Evolutionary conservation across 2,329 filamentous ascomycete species (phyloP).

Genomic region (Paradendryphiella salina): DNA sequence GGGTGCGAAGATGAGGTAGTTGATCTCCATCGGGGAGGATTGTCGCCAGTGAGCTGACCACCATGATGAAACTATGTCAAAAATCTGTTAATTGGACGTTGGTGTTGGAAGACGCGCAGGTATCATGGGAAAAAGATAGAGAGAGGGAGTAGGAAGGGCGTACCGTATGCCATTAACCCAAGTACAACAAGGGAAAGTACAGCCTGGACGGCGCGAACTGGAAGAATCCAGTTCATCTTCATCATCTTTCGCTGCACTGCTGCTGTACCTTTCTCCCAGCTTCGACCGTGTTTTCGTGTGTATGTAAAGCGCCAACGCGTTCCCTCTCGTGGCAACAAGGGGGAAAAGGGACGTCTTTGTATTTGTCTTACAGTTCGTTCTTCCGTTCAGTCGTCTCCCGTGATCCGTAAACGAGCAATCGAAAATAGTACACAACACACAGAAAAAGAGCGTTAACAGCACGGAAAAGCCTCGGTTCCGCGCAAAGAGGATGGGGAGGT

Average conservation of each 20-base stretch:
- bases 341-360: not conserved
- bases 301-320: not conserved
- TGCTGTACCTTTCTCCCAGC: not conserved
- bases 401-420: no score
- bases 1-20: constrained; percentile 78
- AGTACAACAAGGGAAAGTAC: constrained; percentile 74
- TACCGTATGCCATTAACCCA: constrained; percentile 73
- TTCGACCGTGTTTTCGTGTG: not conserved
- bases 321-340: not conserved
- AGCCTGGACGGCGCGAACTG: constrained; percentile 68
- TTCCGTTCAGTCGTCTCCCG: no score
- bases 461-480: no score
- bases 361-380: not conserved
- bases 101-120: no score
- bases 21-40: constrained; percentile 61
- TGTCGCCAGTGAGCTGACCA: constrained; percentile 57
- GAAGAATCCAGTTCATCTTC: constrained; percentile 60
- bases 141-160: not conserved
- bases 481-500: no score
- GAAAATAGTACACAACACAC: not conserved
- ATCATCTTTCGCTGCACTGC: constrained; percentile 39
- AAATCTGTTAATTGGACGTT: not conserved
- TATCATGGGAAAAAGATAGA: not conserved
- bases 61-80: constrained; percentile 60
- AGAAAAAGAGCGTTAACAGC: not conserved